Conservation (phyloP, 108 stramenopile species). For the Skeletonema menzelii region DNA sequence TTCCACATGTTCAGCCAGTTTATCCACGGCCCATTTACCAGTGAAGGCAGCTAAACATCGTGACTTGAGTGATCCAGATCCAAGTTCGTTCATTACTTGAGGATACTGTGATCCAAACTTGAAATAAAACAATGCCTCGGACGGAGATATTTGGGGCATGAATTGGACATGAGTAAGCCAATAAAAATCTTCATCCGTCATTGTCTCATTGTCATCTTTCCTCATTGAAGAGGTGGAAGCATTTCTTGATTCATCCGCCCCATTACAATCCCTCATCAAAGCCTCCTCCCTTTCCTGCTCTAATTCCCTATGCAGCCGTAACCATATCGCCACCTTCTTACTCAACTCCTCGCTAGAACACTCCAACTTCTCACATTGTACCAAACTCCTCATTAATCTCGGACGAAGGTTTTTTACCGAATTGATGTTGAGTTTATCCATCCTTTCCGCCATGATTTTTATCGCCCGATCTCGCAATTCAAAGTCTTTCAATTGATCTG, state of each 20-base stretch:
- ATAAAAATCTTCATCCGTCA: conserved; percentile 44
- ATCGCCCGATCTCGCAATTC: conserved; percentile 32
- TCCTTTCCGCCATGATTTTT: conserved; percentile 28
- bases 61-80: conserved; percentile 28
- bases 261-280: neutral
- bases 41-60: conserved; percentile 28
- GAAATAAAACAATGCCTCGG: conserved; percentile 36
- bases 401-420: conserved; percentile 22
- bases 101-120: conserved; percentile 34
- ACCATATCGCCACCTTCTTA: conserved; percentile 32
- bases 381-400: conserved; percentile 34
- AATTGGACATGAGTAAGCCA: conserved; percentile 40
- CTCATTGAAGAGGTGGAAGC: neutral
- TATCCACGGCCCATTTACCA: conserved; percentile 14
- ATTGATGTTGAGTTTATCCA: conserved; percentile 28
- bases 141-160: conserved; percentile 30
- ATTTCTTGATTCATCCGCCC: conserved; percentile 2
- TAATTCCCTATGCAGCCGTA: conserved; percentile 5
- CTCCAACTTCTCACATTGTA: conserved; percentile 31
- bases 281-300: neutral
- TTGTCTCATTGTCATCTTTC: neutral
- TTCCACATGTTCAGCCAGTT: conserved; percentile 15
- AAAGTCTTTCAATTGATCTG: conserved; percentile 38
- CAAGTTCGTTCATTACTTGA: conserved; percentile 31
- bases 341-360: conserved; percentile 14